Evolutionary conservation across 1,284 basidiomycete genomes (phyloP).

Genomic region (Pseudozyma tsukubaensis): DNA sequence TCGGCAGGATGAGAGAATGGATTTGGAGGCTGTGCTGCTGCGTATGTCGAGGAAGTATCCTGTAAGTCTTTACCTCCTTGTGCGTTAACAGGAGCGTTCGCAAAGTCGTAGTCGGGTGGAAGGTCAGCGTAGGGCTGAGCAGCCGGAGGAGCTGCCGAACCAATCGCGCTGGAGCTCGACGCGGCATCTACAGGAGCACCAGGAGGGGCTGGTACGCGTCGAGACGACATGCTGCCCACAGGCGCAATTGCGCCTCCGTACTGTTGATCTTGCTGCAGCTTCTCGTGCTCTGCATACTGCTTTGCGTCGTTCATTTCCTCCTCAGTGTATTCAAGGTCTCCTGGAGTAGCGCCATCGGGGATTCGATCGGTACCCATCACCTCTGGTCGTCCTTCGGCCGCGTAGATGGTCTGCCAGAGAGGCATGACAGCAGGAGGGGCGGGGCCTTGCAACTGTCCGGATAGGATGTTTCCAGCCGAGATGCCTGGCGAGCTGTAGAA

Average conservation of each 20-base stretch:
- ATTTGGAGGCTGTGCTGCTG: constrained; percentile 15
- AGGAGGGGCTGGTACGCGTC: constrained; percentile 18
- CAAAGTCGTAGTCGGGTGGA: constrained; percentile 52
- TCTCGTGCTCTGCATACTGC: constrained; percentile 30
- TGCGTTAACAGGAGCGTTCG: constrained; percentile 29
- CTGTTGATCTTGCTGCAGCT: constrained; percentile 19
- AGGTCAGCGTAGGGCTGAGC: constrained; percentile 36
- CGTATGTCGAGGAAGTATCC: constrained; percentile 6
- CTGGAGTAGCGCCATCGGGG: constrained; percentile 54
- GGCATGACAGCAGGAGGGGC: constrained; percentile 48
- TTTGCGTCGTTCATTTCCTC: constrained; percentile 51
- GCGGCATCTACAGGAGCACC: background rate
- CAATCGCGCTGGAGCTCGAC: constrained; percentile 2
- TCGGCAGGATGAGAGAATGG: constrained; percentile 31
- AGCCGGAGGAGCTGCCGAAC: background rate
- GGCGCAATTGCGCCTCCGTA: constrained; percentile 9
- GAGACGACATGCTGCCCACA: constrained; percentile 19
- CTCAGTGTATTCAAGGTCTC: constrained; percentile 53
- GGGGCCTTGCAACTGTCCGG: constrained; percentile 46
- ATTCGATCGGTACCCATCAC: constrained; percentile 59
- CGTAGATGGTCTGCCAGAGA: constrained; percentile 63
- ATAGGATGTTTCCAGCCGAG: constrained; percentile 45
- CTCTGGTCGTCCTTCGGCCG: constrained; percentile 58
- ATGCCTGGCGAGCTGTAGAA: constrained; percentile 59
- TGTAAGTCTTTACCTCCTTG: constrained; percentile 36